Evolutionary conservation across 345 rosid genomes (phyloP).

Genomic region (Tarenaya hassleriana): DNA sequence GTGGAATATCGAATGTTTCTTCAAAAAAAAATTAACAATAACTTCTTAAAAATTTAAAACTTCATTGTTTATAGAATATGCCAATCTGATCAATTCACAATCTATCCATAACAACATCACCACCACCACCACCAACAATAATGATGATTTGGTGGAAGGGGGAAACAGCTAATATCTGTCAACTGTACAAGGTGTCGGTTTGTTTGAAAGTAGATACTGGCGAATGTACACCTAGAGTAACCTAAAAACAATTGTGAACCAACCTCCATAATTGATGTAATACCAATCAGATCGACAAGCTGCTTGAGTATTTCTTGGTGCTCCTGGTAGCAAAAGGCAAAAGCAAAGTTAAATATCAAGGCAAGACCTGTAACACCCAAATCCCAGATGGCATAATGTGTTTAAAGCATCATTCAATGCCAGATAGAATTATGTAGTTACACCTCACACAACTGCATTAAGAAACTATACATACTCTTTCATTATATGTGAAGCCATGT

Average conservation of each 20-base stretch:
- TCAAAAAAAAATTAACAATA: neutral
- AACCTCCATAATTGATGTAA: conserved; percentile 95
- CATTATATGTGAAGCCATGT: too few species aligned
- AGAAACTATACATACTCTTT: conserved; percentile 4
- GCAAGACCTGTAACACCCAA: neutral
- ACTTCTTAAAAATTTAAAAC: conserved; percentile 6
- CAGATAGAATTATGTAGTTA: neutral
- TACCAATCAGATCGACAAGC: conserved; percentile 80
- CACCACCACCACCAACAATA: neutral
- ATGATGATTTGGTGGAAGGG: neutral
- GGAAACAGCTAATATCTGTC: conserved; percentile 5
- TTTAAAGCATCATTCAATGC: conserved; percentile 7
- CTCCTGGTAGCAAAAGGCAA: conserved; percentile 42
- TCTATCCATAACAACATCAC: conserved; percentile 12
- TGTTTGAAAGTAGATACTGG: conserved; percentile 10
- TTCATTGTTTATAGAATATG: conserved; percentile 11
- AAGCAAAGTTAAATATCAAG: neutral
- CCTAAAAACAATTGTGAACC: conserved; percentile 13
- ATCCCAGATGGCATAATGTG: conserved; percentile 13
- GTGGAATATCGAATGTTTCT: neutral
- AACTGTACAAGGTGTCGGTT: neutral
- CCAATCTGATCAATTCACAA: neutral
- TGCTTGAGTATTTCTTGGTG: conserved; percentile 57
- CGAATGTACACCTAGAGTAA: conserved; percentile 1
- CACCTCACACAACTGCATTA: conserved; percentile 13